phyloP scores from a whole-genome alignment of 306 rosid genomes.

The Casuarina equisetifolia region DNA sequence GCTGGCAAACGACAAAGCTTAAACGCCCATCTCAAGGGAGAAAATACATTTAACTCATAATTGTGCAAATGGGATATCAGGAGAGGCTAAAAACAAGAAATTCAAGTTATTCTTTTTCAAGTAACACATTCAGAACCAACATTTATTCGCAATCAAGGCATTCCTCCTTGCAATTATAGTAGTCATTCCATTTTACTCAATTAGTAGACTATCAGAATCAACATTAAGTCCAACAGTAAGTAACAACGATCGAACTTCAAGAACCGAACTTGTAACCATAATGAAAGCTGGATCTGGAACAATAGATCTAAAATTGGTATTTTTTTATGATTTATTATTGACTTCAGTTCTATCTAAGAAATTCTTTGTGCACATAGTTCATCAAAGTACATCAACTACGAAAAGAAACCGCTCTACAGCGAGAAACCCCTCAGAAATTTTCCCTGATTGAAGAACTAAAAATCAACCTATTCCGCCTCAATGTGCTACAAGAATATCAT shows the following conservation, averaged over 20 bases:
- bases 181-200: background rate
- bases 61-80: background rate
- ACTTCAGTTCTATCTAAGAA: slow-evolving; percentile 32
- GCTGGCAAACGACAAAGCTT: background rate
- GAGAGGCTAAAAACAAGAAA: background rate
- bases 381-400: slow-evolving; percentile 25
- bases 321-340: slow-evolving; percentile 5
- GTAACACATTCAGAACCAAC: background rate
- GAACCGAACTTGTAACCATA: background rate
- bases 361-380: slow-evolving; percentile 7
- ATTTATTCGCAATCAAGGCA: background rate
- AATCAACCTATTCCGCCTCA: slow-evolving; percentile 22
- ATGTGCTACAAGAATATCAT: slow-evolving; percentile 57
- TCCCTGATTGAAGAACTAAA: background rate
- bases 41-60: background rate
- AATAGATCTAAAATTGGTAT: background rate
- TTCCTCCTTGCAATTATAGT: background rate
- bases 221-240: too few relatives aligned
- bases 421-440: background rate
- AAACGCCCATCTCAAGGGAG: background rate
- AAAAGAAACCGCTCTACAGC: slow-evolving; percentile 38
- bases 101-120: background rate
- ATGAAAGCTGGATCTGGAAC: background rate
- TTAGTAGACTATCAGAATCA: background rate
- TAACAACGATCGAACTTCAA: background rate